Base-by-base conservation (phyloP, 208 protist genomes). In the Trypanosoma caninum region DNA sequence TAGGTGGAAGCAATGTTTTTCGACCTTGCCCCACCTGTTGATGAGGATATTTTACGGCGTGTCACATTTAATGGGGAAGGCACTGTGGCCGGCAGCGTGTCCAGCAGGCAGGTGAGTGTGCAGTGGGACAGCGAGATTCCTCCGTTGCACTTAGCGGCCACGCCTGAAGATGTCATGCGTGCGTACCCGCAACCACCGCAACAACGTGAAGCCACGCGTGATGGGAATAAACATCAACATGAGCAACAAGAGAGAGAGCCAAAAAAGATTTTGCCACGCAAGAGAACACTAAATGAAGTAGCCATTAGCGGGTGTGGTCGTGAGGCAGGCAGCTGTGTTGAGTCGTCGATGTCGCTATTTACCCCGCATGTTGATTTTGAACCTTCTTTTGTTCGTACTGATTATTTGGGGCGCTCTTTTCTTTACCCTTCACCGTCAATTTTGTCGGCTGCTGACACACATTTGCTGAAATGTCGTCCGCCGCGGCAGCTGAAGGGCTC, bases 351-450 rank as follows among this genome's bases (percentile, higher is more conserved):
- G 14, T 62, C 68, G 4, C 44, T 55, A 7, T 20, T 53, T 38
- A 31, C 46, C 8, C 66, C 69, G 10, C 31, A 61, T 20, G 59
- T 65, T 27, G 34, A 59, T n/a, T 91, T 83, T 54, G 78, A 66
- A 3, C 59, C 75, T 2, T 76, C 71, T 0, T 80, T 84, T 44
- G 69, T 77, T 60, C 54, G 68, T 28, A 74, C 76, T 18, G 77
- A 93, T 56, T 88, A 93, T 70, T 60, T 91, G 37, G 87, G 87
- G 35, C 78, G 76, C 35, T 84, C 78, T 35, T 93, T 93, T 48
- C 57, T 90, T 9, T 59, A 82, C 66, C 83, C 87, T 6, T 78
- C 81, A n/a, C 74, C 74, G 7, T 66, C 65, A 11, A 18, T 50
- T 14, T 22, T 50, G n/a, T 16, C 23, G 6, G 45, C 22, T 22